Base-by-base conservation (phyloP, 2,329 filamentous ascomycete species). In the Didymellaceae sp. region DNA sequence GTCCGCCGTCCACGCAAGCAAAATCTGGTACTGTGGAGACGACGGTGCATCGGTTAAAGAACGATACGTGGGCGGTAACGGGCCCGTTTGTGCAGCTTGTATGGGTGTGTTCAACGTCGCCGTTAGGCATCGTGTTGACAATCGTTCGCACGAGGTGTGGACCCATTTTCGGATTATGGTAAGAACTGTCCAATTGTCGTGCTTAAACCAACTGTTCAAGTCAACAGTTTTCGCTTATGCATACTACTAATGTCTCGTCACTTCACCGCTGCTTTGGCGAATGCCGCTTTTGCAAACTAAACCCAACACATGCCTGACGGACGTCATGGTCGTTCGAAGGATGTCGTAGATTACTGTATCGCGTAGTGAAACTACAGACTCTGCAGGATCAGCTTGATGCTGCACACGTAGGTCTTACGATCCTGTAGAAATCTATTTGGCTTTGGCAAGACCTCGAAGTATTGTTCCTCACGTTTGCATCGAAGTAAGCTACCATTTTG, bases 251-350 rank as follows among this genome's bases (percentile, higher is more conserved):
- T 25, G n/a, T 21, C 14, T 37, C 24, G 10, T 31, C 16, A 24
- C 21, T 30, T 51, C 41, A 51, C 48, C 41, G 35, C 42, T 45
- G 47, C 24, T 45, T 30, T 40, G 35, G 39, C 14, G 42, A 25
- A 25, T 25, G 24, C 24, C 7, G 24, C 7, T 25, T 3, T 25
- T 11, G 7, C 24, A 25, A 25, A n/a, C n/a, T n/a, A n/a, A n/a
- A n/a, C n/a, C n/a, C n/a, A n/a, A n/a, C n/a, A n/a, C n/a, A n/a
- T n/a, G n/a, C n/a, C n/a, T n/a, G n/a, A n/a, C n/a, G n/a, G n/a
- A n/a, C n/a, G n/a, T n/a, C n/a, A n/a, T n/a, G n/a, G n/a, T n/a
- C n/a, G n/a, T n/a, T n/a, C n/a, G n/a, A n/a, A n/a, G n/a, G n/a
- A n/a, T n/a, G n/a, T n/a, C n/a, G n/a, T n/a, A n/a, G n/a, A n/a